Conservation (phyloP, 2,329 filamentous ascomycete genomes). For the Magnaporthales sp. region DNA sequence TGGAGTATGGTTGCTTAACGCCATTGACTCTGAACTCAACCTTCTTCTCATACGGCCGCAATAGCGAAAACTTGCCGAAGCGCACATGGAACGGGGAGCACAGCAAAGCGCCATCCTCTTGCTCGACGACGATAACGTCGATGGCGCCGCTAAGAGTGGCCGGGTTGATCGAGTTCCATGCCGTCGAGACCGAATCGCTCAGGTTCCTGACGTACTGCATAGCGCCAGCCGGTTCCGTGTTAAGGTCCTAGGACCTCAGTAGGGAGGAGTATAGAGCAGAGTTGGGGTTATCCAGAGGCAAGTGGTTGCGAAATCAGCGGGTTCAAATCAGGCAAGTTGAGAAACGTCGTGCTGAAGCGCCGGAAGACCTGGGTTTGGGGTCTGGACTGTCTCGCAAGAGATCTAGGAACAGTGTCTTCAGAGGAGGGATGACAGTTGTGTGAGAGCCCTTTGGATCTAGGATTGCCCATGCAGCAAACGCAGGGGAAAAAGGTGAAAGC, state of each 20-base stretch:
- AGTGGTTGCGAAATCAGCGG: not conserved
- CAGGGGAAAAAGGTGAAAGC: not conserved
- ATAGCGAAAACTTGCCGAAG: conserved; percentile 94
- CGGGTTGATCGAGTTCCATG: conserved; percentile 99
- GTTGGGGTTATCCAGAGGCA: not conserved
- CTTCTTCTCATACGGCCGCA: conserved; percentile 96
- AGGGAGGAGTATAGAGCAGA: not conserved
- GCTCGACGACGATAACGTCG: conserved; percentile 96
- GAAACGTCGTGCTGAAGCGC: not conserved
- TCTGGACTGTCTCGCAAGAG: not conserved
- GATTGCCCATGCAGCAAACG: not conserved
- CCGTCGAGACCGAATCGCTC: conserved; percentile 91
- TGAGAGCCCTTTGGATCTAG: not conserved
- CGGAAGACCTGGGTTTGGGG: not conserved
- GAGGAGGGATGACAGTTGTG: not conserved
- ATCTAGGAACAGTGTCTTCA: not conserved
- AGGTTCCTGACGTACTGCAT: conserved; percentile 99
- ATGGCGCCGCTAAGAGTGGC: conserved; percentile 95
- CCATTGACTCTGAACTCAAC: conserved; percentile 97
- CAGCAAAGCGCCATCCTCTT: conserved; percentile 78
- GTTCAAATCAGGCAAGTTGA: not conserved
- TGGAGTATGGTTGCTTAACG: conserved; percentile 82
- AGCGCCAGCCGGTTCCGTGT: conserved; percentile 16
- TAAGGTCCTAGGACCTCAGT: not conserved
- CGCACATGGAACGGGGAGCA: conserved; percentile 98